These are phyloP conservation scores for Eucalyptus erythrocorys DNA, from an alignment of 345 rosid genomes.

Conservation along the genomic window DNA sequence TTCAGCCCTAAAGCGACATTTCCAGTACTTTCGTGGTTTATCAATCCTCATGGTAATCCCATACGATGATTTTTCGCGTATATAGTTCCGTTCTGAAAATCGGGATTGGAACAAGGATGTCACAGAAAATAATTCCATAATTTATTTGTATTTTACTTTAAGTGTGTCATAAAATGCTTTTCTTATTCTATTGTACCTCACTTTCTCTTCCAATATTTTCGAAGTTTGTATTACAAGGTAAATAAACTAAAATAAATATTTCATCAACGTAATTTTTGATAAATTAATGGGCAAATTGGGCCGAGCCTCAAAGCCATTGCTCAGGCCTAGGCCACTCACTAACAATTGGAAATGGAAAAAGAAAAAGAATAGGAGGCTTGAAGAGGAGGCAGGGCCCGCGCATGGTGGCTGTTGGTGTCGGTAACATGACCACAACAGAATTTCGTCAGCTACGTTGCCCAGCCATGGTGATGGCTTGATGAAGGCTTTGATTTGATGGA, in stretches of 20 bases:
- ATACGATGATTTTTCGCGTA: rapidly evolving
- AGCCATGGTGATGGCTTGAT: too few species aligned
- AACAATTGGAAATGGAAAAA: background rate
- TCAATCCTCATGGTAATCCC: too few species aligned
- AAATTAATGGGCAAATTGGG: background rate
- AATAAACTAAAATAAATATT: background rate
- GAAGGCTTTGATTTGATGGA: background rate
- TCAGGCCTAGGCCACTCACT: background rate
- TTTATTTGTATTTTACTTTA: background rate
- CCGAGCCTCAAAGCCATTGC: background rate
- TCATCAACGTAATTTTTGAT: background rate
- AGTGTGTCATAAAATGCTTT: background rate
- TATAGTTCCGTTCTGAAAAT: too few species aligned
- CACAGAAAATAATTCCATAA: too few species aligned
- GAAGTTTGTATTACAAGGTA: background rate
- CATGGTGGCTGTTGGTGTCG: too few species aligned
- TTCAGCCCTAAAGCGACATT: too few species aligned
- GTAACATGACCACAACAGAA: too few species aligned
- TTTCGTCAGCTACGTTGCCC: too few species aligned
- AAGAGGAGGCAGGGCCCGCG: too few species aligned
- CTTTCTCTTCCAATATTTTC: background rate
- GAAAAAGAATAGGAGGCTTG: too few species aligned
- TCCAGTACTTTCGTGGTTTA: rapidly evolving
- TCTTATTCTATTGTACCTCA: background rate
- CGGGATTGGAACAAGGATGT: too few species aligned